Conservation (phyloP, 352 stramenopile genomes). For the Phytophthora chlamydospora region DNA sequence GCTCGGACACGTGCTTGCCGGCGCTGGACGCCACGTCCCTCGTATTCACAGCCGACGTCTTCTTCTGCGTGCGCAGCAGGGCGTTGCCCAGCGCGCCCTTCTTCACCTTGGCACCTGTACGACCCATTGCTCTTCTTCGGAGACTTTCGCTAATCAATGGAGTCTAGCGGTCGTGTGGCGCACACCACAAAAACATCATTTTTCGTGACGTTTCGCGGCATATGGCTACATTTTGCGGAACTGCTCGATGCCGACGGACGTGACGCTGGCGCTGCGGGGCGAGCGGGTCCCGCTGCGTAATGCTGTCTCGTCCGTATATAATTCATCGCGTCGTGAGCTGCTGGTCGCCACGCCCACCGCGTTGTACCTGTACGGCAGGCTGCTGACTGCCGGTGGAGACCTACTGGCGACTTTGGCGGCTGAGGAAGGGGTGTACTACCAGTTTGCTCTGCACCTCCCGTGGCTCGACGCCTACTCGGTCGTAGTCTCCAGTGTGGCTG, state of each 20-base stretch:
- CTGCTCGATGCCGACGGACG: neutral
- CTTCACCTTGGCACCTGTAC: slow-evolving; percentile 74
- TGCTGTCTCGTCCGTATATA: slow-evolving; percentile 51
- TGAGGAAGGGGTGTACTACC: slow-evolving; percentile 53
- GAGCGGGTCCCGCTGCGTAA: slow-evolving; percentile 48
- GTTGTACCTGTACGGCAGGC: slow-evolving; percentile 50
- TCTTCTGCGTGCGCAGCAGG: slow-evolving; percentile 81
- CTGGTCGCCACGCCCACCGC: slow-evolving; percentile 42
- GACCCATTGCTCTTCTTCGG: slow-evolving; percentile 54
- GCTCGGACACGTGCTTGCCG: slow-evolving; percentile 82
- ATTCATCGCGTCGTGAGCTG: slow-evolving; percentile 37
- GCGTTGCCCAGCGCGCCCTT: slow-evolving; percentile 78
- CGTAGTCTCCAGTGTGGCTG: slow-evolving; percentile 28
- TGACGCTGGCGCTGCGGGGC: slow-evolving; percentile 58
- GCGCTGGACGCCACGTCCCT: slow-evolving; percentile 82
- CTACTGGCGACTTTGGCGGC: slow-evolving; percentile 37
- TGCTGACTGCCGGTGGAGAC: slow-evolving; percentile 51
- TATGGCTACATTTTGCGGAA: neutral
- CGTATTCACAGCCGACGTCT: slow-evolving; percentile 65
- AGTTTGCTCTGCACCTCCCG: slow-evolving; percentile 43
- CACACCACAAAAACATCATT: slow-evolving; percentile 2
- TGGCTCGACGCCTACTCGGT: slow-evolving; percentile 60
- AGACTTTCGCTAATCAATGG: slow-evolving; percentile 27
- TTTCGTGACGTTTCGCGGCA: slow-evolving; percentile 8
- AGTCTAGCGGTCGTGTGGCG: slow-evolving; percentile 1